Evolutionary conservation across 2,329 filamentous ascomycete species (phyloP).

Genomic region (Cytospora mali): DNA sequence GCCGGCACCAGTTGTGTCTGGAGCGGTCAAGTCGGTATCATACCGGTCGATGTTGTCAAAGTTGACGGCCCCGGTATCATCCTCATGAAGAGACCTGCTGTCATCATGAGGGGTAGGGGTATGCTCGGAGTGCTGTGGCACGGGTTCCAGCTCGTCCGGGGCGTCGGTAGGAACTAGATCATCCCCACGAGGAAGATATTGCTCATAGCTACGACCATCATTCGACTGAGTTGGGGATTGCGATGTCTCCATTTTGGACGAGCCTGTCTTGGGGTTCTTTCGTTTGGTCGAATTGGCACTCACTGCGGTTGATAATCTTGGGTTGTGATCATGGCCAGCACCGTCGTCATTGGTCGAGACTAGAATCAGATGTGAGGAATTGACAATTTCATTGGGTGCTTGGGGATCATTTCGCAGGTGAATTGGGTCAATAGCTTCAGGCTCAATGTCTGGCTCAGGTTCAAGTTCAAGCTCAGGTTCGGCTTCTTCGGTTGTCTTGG

Average conservation of each 20-base stretch:
- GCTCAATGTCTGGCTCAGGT: background rate
- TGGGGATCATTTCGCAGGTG: background rate
- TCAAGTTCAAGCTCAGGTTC: background rate
- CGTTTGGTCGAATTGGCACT: background rate
- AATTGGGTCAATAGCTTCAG: background rate
- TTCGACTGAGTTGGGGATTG: conserved; percentile 61
- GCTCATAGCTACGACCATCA: conserved; percentile 57
- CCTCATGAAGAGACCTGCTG: conserved; percentile 44
- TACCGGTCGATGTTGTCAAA: conserved; percentile 44
- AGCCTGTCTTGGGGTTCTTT: conserved; percentile 2
- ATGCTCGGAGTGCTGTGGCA: conserved; percentile 5
- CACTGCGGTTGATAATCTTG: background rate
- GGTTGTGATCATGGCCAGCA: background rate
- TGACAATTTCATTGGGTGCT: background rate
- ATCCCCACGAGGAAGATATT: conserved; percentile 38
- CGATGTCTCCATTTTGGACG: conserved; percentile 47
- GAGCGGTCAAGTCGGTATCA: conserved; percentile 44
- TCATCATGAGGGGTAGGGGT: conserved; percentile 28
- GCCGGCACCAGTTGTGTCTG: conserved; percentile 22
- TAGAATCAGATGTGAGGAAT: background rate
- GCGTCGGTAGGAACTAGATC: conserved; percentile 35
- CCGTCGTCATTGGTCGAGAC: background rate
- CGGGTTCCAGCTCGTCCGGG: conserved; percentile 22
- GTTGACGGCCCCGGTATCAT: conserved; percentile 55
- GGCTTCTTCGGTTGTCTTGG: background rate